A percentile compares a stretch with the other conserved stretches of the same genome.
These are phyloP conservation scores for Starmerella bombicola DNA, from an alignment of 805 yeast species.

Conservation along the genomic window DNA sequence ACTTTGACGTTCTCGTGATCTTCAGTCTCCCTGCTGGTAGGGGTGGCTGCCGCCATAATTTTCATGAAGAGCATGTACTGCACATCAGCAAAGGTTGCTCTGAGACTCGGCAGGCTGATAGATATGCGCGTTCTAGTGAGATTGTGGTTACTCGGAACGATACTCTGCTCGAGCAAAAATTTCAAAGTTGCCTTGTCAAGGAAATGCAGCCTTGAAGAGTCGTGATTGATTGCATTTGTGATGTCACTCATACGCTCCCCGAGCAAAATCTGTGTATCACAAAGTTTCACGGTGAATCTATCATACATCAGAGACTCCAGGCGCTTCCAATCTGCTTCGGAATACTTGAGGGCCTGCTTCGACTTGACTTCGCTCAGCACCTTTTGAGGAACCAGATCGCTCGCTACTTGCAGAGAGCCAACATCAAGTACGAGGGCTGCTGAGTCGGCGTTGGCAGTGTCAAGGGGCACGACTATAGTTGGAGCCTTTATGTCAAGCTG, in stretches of 20 bases:
- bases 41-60: slow-evolving; percentile 56
- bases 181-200: slow-evolving; percentile 66
- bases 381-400: slow-evolving; percentile 50
- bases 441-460: slow-evolving; percentile 58
- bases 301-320: slow-evolving; percentile 80
- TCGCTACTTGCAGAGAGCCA: slow-evolving; percentile 76
- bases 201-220: slow-evolving; percentile 43
- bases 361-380: slow-evolving; percentile 54
- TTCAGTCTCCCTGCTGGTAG: slow-evolving; percentile 31
- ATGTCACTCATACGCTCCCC: slow-evolving; percentile 53
- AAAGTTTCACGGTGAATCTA: slow-evolving; percentile 59
- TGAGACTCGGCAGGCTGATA: slow-evolving; percentile 63
- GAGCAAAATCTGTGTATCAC: slow-evolving; percentile 77
- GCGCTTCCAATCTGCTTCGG: slow-evolving; percentile 59
- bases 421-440: slow-evolving; percentile 91
- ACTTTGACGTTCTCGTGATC: background rate
- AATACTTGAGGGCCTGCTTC: slow-evolving; percentile 43
- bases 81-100: slow-evolving; percentile 66
- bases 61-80: slow-evolving; percentile 84
- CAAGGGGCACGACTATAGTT: slow-evolving; percentile 69
- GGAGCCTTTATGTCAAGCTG: slow-evolving; percentile 91
- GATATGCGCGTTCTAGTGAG: slow-evolving; percentile 61
- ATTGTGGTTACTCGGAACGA: slow-evolving; percentile 65
- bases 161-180: slow-evolving; percentile 66
- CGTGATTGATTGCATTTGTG: slow-evolving; percentile 40